Conservation (phyloP, 306 rosid genomes). For the Quercus mongolica region DNA sequence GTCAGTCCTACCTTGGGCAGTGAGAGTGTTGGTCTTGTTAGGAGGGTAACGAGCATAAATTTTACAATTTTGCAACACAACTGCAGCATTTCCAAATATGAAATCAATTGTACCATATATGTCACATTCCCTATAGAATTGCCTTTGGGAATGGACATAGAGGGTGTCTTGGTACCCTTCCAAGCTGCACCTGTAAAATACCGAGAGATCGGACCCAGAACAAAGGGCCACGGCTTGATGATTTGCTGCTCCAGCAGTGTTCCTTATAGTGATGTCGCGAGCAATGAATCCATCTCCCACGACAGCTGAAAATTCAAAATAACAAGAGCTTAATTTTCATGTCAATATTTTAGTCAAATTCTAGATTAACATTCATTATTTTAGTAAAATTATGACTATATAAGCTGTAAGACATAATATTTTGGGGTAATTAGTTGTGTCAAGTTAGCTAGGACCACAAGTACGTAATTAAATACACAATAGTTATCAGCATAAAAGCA, state of each 20-base stretch:
- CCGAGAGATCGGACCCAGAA: conserved; percentile 77
- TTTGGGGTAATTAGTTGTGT: too few species aligned
- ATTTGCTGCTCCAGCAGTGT: conserved; percentile 80
- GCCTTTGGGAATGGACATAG: conserved; percentile 61
- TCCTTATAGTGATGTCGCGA: conserved; percentile 71
- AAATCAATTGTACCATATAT: conserved; percentile 73
- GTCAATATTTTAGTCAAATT: too few species aligned
- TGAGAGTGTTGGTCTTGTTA: conserved; percentile 52
- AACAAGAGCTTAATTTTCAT: too few species aligned
- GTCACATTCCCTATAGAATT: conserved; percentile 33
- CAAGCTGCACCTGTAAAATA: conserved; percentile 61
- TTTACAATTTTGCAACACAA: conserved; percentile 65
- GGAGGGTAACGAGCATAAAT: conserved; percentile 60
- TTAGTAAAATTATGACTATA: too few species aligned
- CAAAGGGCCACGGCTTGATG: conserved; percentile 88
- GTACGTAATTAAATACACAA: too few species aligned
- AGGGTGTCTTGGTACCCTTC: conserved; percentile 87
- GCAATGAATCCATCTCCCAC: conserved; percentile 73
- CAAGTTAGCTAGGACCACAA: background rate
- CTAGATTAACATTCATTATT: too few species aligned
- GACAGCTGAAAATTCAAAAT: conserved; percentile 41
- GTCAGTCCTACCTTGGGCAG: conserved; percentile 69
- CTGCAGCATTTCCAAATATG: conserved; percentile 80
- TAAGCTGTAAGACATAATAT: too few species aligned
- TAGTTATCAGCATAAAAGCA: too few species aligned